Conservation (phyloP, 192 early-diverging fungal genomes). For the Entophlyctis helioformis region DNA sequence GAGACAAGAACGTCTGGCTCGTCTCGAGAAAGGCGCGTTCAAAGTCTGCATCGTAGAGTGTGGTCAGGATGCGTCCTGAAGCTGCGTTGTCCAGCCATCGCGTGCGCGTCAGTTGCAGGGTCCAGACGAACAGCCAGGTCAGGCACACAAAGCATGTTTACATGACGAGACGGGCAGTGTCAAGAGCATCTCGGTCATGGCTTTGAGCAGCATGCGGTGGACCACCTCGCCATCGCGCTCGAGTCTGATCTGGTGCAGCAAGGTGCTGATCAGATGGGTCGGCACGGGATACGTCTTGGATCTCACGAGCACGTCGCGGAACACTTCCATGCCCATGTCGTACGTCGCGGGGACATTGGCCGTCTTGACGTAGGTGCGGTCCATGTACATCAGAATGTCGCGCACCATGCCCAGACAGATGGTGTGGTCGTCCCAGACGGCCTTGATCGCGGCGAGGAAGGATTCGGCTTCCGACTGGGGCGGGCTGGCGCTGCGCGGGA, state of each 20-base stretch:
- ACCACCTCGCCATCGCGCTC: conserved; percentile 58
- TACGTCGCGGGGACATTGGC: conserved; percentile 21
- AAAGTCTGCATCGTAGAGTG: conserved; percentile 63
- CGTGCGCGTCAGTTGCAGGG: background rate
- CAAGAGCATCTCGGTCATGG: conserved; percentile 52
- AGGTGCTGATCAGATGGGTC: conserved; percentile 40
- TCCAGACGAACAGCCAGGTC: background rate
- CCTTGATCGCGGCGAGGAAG: conserved; percentile 58
- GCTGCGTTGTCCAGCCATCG: too few species aligned
- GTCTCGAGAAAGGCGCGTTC: conserved; percentile 63
- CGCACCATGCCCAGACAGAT: conserved; percentile 76
- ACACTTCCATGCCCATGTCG: conserved; percentile 78
- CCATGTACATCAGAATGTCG: conserved; percentile 70
- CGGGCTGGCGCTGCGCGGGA: conserved; percentile 23
- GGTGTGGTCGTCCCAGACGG: conserved; percentile 78
- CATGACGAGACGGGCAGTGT: conserved; percentile 9
- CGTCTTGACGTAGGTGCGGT: conserved; percentile 20
- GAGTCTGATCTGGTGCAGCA: conserved; percentile 52
- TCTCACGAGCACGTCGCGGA: conserved; percentile 41
- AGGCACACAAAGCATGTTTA: conserved; percentile 1
- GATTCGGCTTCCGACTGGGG: conserved; percentile 27
- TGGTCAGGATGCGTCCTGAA: background rate
- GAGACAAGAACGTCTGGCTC: conserved; percentile 58
- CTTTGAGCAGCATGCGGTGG: conserved; percentile 30
- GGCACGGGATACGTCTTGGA: conserved; percentile 13